phyloP scores from a whole-genome alignment of 2,329 filamentous ascomycete genomes.

The Colletotrichum falcatum region DNA sequence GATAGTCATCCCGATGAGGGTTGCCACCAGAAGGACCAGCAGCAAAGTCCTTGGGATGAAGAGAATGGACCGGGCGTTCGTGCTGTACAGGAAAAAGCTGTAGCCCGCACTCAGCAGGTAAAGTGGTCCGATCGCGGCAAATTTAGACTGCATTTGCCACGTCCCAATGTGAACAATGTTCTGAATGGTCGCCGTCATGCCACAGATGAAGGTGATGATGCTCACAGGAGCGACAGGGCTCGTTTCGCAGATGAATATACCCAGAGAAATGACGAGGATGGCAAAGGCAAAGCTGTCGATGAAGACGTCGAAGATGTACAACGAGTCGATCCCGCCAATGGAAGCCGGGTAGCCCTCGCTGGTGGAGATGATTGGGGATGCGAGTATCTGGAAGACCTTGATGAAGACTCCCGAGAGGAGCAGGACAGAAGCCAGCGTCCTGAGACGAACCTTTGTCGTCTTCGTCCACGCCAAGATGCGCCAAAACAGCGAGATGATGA shows the following conservation, averaged over 20 bases:
- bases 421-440: conserved; percentile 58
- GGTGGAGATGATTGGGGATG: conserved; percentile 46
- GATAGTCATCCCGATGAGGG: conserved; percentile 53
- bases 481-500: conserved; percentile 62
- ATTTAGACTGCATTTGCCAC: conserved; percentile 58
- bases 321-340: conserved; percentile 53
- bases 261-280: conserved; percentile 57
- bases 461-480: conserved; percentile 63
- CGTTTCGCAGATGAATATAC: conserved; percentile 61
- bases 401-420: conserved; percentile 54
- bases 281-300: conserved; percentile 61
- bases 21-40: conserved; percentile 52
- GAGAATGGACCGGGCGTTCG: conserved; percentile 57
- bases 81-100: conserved; percentile 57
- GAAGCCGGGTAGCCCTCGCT: conserved; percentile 42
- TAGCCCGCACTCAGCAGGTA: conserved; percentile 56
- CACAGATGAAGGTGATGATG: conserved; percentile 58
- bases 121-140: conserved; percentile 53
- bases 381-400: conserved; percentile 52
- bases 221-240: conserved; percentile 57
- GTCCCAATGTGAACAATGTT: conserved; percentile 56
- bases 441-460: conserved; percentile 60
- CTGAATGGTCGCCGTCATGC: conserved; percentile 51
- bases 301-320: conserved; percentile 63
- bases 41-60: conserved; percentile 57